Percentiles rank a stretch among this genome's conserved stretches.
phyloP scores from a whole-genome alignment of 306 rosid genomes.

The Cucurbita argyrosperma region DNA sequence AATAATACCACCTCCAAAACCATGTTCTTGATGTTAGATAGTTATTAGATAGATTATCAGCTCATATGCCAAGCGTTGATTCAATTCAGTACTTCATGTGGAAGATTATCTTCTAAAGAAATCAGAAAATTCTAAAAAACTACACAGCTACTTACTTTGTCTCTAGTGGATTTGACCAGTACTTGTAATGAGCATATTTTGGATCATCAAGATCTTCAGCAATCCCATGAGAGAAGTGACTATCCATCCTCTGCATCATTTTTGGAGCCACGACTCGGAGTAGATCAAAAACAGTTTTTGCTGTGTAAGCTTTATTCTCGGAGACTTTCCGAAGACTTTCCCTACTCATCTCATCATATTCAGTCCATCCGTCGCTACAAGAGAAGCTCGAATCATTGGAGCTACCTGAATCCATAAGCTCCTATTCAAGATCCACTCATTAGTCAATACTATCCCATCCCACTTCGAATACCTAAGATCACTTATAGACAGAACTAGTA shows the following conservation, averaged over 20 bases:
- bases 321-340: conserved; percentile 22
- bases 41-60: background rate
- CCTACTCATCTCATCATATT: conserved; percentile 37
- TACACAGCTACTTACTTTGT: conserved; percentile 34
- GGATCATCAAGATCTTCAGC: conserved; percentile 66
- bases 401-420: conserved; percentile 9
- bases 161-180: conserved; percentile 87
- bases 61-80: background rate
- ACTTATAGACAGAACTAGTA: background rate
- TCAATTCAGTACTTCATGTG: background rate
- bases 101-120: background rate
- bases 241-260: conserved; percentile 48
- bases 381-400: conserved; percentile 21
- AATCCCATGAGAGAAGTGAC: conserved; percentile 74
- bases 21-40: background rate
- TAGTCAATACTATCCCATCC: background rate
- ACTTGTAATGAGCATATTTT: conserved; percentile 48
- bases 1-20: too few relatives aligned
- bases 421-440: conserved; percentile 22
- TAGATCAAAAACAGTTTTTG: conserved; percentile 29
- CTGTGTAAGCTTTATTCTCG: conserved; percentile 32
- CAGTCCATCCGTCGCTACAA: conserved; percentile 34
- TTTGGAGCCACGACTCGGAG: conserved; percentile 42
- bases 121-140: background rate
- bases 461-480: background rate